Conservation (phyloP, 2,329 filamentous ascomycete species). For the Coniella lustricola region DNA sequence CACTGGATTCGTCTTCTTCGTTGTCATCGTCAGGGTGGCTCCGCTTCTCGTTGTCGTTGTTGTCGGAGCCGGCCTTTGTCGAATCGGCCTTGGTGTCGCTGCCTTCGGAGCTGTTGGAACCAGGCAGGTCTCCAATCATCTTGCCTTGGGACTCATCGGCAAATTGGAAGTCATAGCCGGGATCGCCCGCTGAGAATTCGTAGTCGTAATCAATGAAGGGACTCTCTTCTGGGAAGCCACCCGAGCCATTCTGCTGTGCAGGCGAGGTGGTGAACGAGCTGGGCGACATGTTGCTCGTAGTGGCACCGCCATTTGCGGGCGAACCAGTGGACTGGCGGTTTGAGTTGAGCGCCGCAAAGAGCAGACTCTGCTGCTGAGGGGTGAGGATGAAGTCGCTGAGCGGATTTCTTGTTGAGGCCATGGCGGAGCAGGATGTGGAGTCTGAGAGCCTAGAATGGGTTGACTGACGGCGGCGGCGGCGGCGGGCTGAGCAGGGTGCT, state of each 20-base stretch:
- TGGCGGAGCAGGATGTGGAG: conserved; percentile 24
- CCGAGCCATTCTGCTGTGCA: conserved; percentile 37
- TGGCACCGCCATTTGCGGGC: conserved; percentile 28
- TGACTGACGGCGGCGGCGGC: not conserved
- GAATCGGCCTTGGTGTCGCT: conserved; percentile 21
- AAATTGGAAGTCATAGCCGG: conserved; percentile 68
- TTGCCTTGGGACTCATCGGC: conserved; percentile 46
- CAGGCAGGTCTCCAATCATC: conserved; percentile 72
- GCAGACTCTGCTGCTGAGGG: conserved; percentile 67
- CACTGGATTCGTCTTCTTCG: conserved; percentile 48
- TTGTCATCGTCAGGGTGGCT: conserved; percentile 65
- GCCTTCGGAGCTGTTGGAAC: conserved; percentile 26
- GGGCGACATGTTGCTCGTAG: conserved; percentile 36
- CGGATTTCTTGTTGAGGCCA: conserved; percentile 45
- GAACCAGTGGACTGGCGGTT: conserved; percentile 43
- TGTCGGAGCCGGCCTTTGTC: conserved; percentile 44
- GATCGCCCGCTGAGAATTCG: conserved; percentile 61
- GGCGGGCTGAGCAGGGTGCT: not conserved
- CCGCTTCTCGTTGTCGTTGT: conserved; percentile 63
- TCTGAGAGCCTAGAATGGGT: conserved; percentile 2
- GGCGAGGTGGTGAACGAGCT: conserved; percentile 44
- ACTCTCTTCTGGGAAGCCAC: conserved; percentile 57
- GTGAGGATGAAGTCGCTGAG: conserved; percentile 59
- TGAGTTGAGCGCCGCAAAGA: conserved; percentile 70
- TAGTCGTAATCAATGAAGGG: conserved; percentile 80